Evolutionary conservation across 1,139 yeast species (phyloP).

Genomic region (Pneumocystis carinii): DNA sequence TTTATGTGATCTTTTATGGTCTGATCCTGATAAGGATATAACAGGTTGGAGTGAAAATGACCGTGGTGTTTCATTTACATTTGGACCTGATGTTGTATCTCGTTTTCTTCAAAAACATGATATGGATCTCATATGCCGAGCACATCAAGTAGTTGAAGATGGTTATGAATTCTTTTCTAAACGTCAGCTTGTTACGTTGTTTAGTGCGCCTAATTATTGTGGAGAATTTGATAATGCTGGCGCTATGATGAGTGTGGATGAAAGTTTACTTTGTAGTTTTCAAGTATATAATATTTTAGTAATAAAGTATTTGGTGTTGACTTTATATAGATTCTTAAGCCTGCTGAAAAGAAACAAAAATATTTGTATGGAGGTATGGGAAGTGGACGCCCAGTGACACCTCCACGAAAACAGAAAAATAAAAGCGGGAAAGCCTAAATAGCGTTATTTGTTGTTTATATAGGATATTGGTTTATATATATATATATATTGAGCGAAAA

Average conservation of each 20-base stretch:
- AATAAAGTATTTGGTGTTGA: background rate
- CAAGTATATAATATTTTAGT: constrained; percentile 29
- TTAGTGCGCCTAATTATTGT: constrained; percentile 94
- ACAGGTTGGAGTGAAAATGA: constrained; percentile 98
- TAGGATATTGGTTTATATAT: background rate
- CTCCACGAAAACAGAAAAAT: constrained; percentile 54
- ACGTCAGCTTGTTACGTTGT: constrained; percentile 86
- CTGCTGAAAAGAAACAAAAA: constrained; percentile 87
- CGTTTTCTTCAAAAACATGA: constrained; percentile 89
- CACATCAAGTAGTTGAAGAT: constrained; percentile 97
- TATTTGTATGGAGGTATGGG: constrained; percentile 40
- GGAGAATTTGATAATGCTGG: constrained; percentile 98
- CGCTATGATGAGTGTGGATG: constrained; percentile 98
- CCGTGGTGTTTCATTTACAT: constrained; percentile 93
- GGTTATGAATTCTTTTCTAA: constrained; percentile 95
- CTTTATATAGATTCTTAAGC: constrained; percentile 49
- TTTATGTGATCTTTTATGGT: constrained; percentile 90
- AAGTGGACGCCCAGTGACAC: constrained; percentile 35
- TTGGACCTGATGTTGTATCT: constrained; percentile 94
- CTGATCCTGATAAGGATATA: constrained; percentile 94
- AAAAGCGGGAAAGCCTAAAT: constrained; percentile 16
- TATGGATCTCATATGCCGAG: constrained; percentile 93
- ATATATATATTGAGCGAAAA: background rate
- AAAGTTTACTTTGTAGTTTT: constrained; percentile 87
- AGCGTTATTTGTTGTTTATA: background rate